Evolutionary conservation across 202 grass and related monocot genomes (phyloP).

Genomic region (Eragrostis tef): DNA sequence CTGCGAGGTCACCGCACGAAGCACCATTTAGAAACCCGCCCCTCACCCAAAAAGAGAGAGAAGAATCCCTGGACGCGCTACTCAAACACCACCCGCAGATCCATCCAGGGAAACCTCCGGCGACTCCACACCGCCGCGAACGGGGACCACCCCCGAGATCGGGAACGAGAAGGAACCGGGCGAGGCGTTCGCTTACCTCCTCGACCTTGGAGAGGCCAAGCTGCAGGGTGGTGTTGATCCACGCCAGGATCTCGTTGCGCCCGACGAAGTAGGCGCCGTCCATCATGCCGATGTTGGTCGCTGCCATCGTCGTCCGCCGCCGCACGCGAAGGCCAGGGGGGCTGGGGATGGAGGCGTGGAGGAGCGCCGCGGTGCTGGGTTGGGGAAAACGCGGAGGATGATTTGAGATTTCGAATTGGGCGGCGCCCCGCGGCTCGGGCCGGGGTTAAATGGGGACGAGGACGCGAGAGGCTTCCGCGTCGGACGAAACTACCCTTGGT

Average conservation of each 20-base stretch:
- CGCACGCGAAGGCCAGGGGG: not conserved
- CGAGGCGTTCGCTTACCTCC: conserved; percentile 55
- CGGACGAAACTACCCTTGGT: conserved; percentile 40
- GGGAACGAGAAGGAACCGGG: not conserved
- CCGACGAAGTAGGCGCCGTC: conserved; percentile 97
- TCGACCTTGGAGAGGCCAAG: conserved; percentile 92
- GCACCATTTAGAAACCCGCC: not conserved
- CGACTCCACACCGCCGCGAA: not conserved
- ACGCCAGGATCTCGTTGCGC: conserved; percentile 89
- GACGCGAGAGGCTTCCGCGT: not conserved
- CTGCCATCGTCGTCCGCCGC: conserved; percentile 51
- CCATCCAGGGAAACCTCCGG: not conserved
- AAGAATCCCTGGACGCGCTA: not conserved
- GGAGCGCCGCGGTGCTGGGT: conserved; percentile 20
- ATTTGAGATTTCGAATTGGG: conserved; percentile 46
- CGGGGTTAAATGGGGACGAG: not conserved
- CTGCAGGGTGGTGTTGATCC: conserved; percentile 96
- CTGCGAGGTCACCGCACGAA: conserved; percentile 40
- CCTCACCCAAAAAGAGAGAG: not conserved
- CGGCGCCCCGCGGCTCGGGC: not conserved
- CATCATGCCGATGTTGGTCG: conserved; percentile 90
- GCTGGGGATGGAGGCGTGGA: not conserved
- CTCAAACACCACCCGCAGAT: not conserved
- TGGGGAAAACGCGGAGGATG: not conserved
- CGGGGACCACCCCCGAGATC: not conserved